These are phyloP conservation scores for Calocera cornea DNA, from an alignment of 768 basidiomycete genomes.

Conservation along the genomic window DNA sequence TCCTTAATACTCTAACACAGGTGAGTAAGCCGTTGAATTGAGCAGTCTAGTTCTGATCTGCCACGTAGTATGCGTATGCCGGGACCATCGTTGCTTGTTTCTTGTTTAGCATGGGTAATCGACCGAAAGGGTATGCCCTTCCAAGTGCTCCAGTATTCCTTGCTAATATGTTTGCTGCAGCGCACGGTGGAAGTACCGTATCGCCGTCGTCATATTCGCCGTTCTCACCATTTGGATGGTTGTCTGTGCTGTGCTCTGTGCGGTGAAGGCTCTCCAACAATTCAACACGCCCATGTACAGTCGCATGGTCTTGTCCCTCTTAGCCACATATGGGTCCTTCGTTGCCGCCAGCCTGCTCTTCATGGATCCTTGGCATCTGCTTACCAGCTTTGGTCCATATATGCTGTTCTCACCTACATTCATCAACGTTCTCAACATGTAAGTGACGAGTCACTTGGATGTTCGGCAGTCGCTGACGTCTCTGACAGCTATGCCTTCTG, in stretches of 20 bases:
- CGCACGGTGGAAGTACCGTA: slow-evolving; percentile 74
- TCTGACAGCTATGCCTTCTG: slow-evolving; percentile 62
- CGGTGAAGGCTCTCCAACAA: slow-evolving; percentile 53
- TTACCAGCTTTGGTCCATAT: slow-evolving; percentile 84
- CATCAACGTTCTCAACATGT: slow-evolving; percentile 68
- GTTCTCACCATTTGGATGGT: slow-evolving; percentile 74
- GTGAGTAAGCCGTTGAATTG: slow-evolving; percentile 28
- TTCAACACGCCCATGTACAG: slow-evolving; percentile 48
- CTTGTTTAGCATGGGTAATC: slow-evolving; percentile 91
- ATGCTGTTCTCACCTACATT: slow-evolving; percentile 73
- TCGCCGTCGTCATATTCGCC: slow-evolving; percentile 58
- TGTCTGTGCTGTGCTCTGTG: slow-evolving; percentile 67
- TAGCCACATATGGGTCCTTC: slow-evolving; percentile 81
- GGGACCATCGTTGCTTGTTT: slow-evolving; percentile 80
- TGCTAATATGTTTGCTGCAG: slow-evolving; percentile 25
- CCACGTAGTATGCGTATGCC: slow-evolving; percentile 58
- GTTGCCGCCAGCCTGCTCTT: slow-evolving; percentile 64
- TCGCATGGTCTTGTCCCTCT: slow-evolving; percentile 67
- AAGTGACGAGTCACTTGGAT: slow-evolving; percentile 19
- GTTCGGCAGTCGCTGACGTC: background rate
- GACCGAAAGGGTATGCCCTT: slow-evolving; percentile 57
- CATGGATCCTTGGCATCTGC: slow-evolving; percentile 91
- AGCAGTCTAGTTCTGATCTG: slow-evolving; percentile 15
- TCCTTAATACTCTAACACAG: slow-evolving; percentile 64
- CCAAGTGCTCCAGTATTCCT: slow-evolving; percentile 11